A percentile compares a stretch with the other conserved stretches of the same genome.
These are phyloP conservation scores for Lizanozyma gosingica DNA, from an alignment of 1,139 yeast genomes.

Conservation along the genomic window DNA sequence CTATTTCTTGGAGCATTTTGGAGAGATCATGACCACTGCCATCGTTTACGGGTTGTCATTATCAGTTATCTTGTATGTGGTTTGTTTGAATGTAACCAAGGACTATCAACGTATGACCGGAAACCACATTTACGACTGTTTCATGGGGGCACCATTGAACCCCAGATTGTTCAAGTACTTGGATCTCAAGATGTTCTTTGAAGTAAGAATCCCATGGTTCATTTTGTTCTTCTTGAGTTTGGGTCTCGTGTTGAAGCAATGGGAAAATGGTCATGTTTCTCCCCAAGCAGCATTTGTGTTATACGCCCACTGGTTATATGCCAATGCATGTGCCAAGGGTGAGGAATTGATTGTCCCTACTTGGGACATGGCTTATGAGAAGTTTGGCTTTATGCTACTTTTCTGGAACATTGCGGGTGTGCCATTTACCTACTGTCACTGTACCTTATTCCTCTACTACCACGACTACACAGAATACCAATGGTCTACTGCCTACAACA, in stretches of 20 bases:
- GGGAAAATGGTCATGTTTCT: constrained; percentile 67
- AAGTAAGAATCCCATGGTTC: constrained; percentile 96
- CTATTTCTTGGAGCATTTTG: constrained; percentile 71
- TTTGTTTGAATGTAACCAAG: constrained; percentile 56
- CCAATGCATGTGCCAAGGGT: constrained; percentile 95
- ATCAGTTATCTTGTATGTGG: constrained; percentile 53
- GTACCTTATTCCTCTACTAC: constrained; percentile 72
- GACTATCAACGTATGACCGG: constrained; percentile 90
- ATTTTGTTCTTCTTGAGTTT: constrained; percentile 71
- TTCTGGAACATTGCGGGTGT: constrained; percentile 99
- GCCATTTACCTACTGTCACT: constrained; percentile 94
- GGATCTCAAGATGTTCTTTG: constrained; percentile 94
- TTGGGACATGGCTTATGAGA: constrained; percentile 99
- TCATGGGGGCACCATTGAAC: constrained; percentile 96
- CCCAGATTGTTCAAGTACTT: constrained; percentile 83
- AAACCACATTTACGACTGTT: constrained; percentile 78
- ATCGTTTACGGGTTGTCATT: constrained; percentile 67
- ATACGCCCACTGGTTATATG: constrained; percentile 88
- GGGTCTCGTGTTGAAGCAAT: constrained; percentile 70
- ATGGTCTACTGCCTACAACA: constrained; percentile 56
- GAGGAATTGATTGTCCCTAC: constrained; percentile 96
- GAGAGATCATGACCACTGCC: constrained; percentile 88
- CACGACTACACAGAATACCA: constrained; percentile 78
- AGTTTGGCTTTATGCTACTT: constrained; percentile 94
- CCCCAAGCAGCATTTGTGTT: constrained; percentile 69